Percentiles rank a stretch among this genome's conserved stretches.
Evolutionary conservation across 306 rosid genomes (phyloP).

Genomic region (Cucumis hystrix): DNA sequence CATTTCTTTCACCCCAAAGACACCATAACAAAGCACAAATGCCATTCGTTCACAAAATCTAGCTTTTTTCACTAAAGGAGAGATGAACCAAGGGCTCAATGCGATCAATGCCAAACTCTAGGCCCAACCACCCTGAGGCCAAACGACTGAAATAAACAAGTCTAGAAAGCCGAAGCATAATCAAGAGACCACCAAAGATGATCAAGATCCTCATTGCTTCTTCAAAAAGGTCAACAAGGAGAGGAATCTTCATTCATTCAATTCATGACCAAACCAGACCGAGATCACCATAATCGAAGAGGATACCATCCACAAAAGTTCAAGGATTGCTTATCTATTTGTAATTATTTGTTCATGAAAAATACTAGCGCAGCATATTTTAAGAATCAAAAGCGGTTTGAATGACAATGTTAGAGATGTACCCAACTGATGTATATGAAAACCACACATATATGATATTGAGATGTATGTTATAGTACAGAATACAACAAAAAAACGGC

Average conservation of each 20-base stretch:
- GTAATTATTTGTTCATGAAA: background rate
- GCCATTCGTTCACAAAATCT: background rate
- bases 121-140: background rate
- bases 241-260: background rate
- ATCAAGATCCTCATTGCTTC: background rate
- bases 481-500: background rate
- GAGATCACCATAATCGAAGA: background rate
- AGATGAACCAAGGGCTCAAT: background rate
- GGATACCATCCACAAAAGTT: background rate
- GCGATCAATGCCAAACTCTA: background rate
- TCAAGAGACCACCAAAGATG: background rate
- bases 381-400: background rate
- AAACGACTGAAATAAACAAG: background rate
- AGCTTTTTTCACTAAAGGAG: background rate
- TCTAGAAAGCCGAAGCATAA: background rate
- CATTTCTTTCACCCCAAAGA: background rate
- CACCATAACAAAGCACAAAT: background rate
- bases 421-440: background rate
- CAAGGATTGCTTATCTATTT: background rate
- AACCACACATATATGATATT: background rate
- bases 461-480: background rate
- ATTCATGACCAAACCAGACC: background rate
- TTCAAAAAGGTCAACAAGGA: background rate
- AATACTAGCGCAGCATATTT: background rate
- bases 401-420: background rate